These are phyloP conservation scores for Luvunga scandens DNA, from an alignment of 345 rosid genomes.

Conservation along the genomic window DNA sequence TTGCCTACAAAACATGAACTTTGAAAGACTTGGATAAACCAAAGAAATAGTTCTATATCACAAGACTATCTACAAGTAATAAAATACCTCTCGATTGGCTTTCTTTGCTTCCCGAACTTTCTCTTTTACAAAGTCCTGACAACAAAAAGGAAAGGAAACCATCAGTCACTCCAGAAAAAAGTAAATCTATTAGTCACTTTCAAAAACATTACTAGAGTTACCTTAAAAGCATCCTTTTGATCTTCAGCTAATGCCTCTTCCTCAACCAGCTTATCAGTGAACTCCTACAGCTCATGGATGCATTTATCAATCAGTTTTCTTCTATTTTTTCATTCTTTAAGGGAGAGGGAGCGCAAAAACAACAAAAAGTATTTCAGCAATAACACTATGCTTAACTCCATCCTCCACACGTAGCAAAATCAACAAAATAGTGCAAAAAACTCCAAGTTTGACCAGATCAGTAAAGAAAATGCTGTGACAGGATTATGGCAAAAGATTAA, in stretches of 20 bases:
- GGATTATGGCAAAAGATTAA: not conserved
- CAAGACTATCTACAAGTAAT: not conserved
- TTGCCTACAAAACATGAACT: conserved; percentile 53
- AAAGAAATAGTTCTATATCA: not conserved
- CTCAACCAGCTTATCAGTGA: conserved; percentile 54
- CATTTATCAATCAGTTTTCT: conserved; percentile 1
- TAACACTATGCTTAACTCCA: not conserved
- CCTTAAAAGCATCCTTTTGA: conserved; percentile 87
- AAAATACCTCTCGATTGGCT: conserved; percentile 73
- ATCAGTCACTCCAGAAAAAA: not conserved
- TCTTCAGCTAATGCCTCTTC: conserved; percentile 71
- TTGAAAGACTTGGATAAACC: conserved; percentile 7
- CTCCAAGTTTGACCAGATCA: not conserved
- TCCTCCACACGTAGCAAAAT: not conserved
- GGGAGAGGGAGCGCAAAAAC: not conserved
- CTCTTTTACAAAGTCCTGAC: conserved; percentile 74
- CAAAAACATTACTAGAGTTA: conserved; percentile 13
- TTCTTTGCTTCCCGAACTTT: conserved; percentile 85
- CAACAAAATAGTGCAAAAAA: not conserved
- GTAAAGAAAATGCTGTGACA: not conserved
- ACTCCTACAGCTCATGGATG: conserved; percentile 51
- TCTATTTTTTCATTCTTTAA: not conserved
- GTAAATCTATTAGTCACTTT: conserved; percentile 4
- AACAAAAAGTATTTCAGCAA: not conserved
- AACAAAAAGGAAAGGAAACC: not conserved